Evolutionary conservation across 1,284 basidiomycete genomes (phyloP).

Genomic region (Tylopilus sp.): DNA sequence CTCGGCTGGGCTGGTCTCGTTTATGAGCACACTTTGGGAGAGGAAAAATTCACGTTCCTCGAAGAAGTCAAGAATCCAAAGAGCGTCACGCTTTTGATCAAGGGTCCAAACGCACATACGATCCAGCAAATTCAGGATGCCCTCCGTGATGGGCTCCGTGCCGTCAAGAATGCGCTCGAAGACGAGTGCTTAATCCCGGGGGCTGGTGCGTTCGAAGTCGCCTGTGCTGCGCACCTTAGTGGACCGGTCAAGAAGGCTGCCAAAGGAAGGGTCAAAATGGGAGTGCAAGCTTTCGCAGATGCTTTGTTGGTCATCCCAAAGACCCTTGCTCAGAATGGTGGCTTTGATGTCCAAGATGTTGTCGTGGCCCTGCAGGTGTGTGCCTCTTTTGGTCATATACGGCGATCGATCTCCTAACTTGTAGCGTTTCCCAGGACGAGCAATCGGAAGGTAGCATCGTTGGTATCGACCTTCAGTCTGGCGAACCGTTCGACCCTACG

Average conservation of each 20-base stretch:
- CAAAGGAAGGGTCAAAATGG: slow-evolving; percentile 97
- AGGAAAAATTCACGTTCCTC: slow-evolving; percentile 98
- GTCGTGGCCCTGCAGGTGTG: slow-evolving; percentile 84
- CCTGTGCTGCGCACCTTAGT: slow-evolving; percentile 82
- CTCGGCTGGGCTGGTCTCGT: slow-evolving; percentile 98
- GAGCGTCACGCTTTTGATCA: slow-evolving; percentile 94
- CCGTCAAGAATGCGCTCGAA: slow-evolving; percentile 97
- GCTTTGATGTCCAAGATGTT: slow-evolving; percentile 96
- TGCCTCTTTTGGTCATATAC: slow-evolving; percentile 8
- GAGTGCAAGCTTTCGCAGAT: slow-evolving; percentile 96
- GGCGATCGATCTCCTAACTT: slow-evolving; percentile 12
- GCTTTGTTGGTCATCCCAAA: slow-evolving; percentile 95
- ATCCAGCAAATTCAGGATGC: slow-evolving; percentile 97
- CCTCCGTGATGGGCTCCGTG: slow-evolving; percentile 91
- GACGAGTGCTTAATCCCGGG: slow-evolving; percentile 89
- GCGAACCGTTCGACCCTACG: slow-evolving; percentile 95
- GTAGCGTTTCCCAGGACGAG: slow-evolving; percentile 64
- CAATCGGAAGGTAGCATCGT: slow-evolving; percentile 88
- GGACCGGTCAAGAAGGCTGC: slow-evolving; percentile 81
- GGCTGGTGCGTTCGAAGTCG: slow-evolving; percentile 95
- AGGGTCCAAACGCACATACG: slow-evolving; percentile 97
- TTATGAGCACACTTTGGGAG: slow-evolving; percentile 98
- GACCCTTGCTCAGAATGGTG: slow-evolving; percentile 94
- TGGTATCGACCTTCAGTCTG: slow-evolving; percentile 89
- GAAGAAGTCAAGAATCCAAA: slow-evolving; percentile 98